Percentiles rank a stretch among this genome's conserved stretches.
Evolutionary conservation across 2,329 filamentous ascomycete genomes (phyloP).

Genomic region (Mycocentrospora acerina): DNA sequence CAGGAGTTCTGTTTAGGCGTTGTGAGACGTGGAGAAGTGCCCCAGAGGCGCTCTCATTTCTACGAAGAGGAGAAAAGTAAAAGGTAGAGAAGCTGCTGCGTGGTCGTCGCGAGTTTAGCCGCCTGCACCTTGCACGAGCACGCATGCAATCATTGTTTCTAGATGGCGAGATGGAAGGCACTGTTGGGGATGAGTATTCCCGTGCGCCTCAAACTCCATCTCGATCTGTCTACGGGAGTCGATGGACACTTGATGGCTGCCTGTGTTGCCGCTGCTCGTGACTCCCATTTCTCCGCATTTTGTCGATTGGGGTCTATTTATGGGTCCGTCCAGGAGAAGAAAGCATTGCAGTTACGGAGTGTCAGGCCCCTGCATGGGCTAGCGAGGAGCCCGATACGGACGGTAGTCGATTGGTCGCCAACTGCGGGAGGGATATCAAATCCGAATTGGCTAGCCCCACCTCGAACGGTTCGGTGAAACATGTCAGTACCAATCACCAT

Average conservation of each 20-base stretch:
- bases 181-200: neutral
- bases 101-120: conserved; percentile 1
- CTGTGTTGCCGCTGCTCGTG: conserved; percentile 16
- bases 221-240: neutral
- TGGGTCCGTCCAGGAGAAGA: too few species aligned
- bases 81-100: conserved; percentile 8
- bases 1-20: conserved; percentile 8
- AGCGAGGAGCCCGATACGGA: conserved; percentile 12
- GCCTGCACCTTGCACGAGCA: too few species aligned
- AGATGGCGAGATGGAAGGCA: neutral
- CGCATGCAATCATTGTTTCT: neutral
- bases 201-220: neutral
- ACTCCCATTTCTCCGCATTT: conserved; percentile 42
- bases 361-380: conserved; percentile 33
- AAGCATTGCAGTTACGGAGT: too few species aligned
- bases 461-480: conserved; percentile 29
- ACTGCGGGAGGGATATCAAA: conserved; percentile 29
- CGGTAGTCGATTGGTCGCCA: conserved; percentile 26
- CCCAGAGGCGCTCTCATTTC: conserved; percentile 11
- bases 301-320: conserved; percentile 35
- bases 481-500: conserved; percentile 26
- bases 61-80: conserved; percentile 1
- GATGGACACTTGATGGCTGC: conserved; percentile 1
- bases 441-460: conserved; percentile 23
- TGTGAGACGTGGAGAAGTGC: conserved; percentile 13